Conservation (phyloP, 176 grass and related monocot species). For the Oryza glumipatula region DNA sequence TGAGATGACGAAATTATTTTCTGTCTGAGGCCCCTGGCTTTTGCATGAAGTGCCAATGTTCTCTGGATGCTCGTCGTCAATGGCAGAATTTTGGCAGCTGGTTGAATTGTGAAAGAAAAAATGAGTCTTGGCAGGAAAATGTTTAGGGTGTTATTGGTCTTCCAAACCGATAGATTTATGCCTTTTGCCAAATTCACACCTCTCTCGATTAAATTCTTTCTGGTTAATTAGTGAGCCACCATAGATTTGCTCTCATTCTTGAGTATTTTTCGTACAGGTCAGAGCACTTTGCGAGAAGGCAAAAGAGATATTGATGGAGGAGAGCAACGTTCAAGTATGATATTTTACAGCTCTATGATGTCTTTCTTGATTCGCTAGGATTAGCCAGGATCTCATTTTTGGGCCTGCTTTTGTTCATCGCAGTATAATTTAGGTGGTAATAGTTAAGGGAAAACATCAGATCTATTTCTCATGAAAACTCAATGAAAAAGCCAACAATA, state of each 20-base stretch:
- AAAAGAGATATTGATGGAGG: conserved; percentile 97
- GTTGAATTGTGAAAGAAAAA: not conserved
- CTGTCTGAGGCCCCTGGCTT: not conserved
- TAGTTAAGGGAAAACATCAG: not conserved
- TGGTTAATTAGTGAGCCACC: not conserved
- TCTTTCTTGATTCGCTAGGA: not conserved
- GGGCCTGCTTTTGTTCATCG: not conserved
- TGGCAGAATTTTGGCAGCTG: not conserved
- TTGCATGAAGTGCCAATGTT: not conserved
- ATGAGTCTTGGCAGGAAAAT: not conserved
- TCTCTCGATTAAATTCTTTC: not conserved
- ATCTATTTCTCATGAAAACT: not conserved
- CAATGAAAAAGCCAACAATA: not conserved
- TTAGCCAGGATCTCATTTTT: not conserved
- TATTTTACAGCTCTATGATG: conserved; percentile 7
- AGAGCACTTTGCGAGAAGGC: conserved; percentile 92
- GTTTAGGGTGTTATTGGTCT: not conserved
- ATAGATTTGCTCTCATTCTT: conserved; percentile 12
- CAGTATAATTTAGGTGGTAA: not conserved
- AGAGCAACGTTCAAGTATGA: conserved; percentile 92
- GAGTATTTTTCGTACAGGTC: conserved; percentile 49
- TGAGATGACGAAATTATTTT: not conserved
- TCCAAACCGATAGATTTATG: not conserved
- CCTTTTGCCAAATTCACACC: not conserved
- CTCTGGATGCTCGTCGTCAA: not conserved